Percentiles rank a stretch among this genome's conserved stretches.
These are phyloP conservation scores for Cryptococcus neoformans DNA, from an alignment of 1,284 basidiomycete species.

Conservation along the genomic window DNA sequence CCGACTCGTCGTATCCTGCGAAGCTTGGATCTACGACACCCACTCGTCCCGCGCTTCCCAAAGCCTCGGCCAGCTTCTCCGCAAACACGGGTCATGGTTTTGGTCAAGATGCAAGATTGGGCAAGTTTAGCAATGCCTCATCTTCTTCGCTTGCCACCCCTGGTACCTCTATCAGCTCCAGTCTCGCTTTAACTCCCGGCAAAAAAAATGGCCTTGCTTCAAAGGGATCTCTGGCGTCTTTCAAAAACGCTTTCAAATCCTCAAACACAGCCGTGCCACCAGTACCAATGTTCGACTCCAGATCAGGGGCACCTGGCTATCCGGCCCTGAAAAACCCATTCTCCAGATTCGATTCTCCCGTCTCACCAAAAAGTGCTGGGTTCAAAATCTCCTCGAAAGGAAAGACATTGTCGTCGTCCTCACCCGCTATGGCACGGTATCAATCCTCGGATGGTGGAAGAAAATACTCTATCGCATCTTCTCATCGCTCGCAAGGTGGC, in stretches of 20 bases:
- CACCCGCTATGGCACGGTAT: constrained; percentile 6
- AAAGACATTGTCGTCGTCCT: constrained; percentile 16
- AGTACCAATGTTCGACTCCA: constrained; percentile 28
- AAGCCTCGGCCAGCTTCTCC: constrained; percentile 22
- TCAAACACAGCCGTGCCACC: constrained; percentile 28
- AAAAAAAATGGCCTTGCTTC: constrained; percentile 67
- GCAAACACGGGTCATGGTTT: constrained; percentile 11
- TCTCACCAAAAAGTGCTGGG: constrained; percentile 22
- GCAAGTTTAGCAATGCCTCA: constrained; percentile 45
- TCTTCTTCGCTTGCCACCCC: constrained; percentile 49
- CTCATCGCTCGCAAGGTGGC: constrained; percentile 35
- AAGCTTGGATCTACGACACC: constrained; percentile 21
- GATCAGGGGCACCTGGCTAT: constrained; percentile 27
- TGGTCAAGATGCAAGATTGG: constrained; percentile 11
- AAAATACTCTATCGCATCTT: constrained; percentile 36
- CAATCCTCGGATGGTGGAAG: constrained; percentile 19
- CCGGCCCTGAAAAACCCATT: constrained; percentile 48
- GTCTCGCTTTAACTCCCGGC: constrained; percentile 48
- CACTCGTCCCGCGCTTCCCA: constrained; percentile 20
- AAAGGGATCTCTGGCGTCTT: constrained; percentile 73
- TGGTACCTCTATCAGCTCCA: constrained; percentile 27
- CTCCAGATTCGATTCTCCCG: constrained; percentile 31
- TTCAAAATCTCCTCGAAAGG: constrained; percentile 9
- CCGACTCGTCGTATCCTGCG: constrained; percentile 17
- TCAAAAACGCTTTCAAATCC: constrained; percentile 80